phyloP scores from a whole-genome alignment of 2,329 filamentous ascomycete species.

The Sarocladiaceae sp. region DNA sequence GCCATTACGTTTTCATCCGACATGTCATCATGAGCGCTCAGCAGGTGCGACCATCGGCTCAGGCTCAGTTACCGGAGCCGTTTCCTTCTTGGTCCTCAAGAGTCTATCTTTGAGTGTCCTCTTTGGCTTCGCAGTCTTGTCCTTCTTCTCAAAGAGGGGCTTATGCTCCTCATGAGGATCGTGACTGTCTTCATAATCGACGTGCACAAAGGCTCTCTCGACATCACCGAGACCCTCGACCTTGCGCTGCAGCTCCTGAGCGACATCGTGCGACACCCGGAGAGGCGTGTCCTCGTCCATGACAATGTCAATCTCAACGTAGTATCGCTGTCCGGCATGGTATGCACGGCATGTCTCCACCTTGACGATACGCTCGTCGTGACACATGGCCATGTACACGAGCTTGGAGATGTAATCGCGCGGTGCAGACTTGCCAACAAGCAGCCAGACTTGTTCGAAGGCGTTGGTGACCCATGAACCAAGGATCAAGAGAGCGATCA shows the following conservation, averaged over 20 bases:
- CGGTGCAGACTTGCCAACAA: conserved; percentile 59
- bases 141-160: conserved; percentile 30
- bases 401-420: conserved; percentile 52
- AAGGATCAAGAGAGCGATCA: conserved; percentile 57
- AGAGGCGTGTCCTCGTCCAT: conserved; percentile 52
- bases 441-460: conserved; percentile 57
- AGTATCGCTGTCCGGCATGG: conserved; percentile 57
- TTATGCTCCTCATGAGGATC: conserved; percentile 38
- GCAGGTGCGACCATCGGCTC: not conserved
- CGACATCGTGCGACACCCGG: conserved; percentile 55
- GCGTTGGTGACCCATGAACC: conserved; percentile 58
- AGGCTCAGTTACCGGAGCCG: not conserved
- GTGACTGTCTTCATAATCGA: conserved; percentile 40
- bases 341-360: conserved; percentile 57
- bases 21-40: not conserved
- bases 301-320: conserved; percentile 59
- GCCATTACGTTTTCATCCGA: no score
- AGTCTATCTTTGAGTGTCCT: conserved; percentile 31
- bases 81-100: not conserved
- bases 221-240: conserved; percentile 43
- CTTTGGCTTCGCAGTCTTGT: conserved; percentile 13
- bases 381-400: conserved; percentile 51
- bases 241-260: conserved; percentile 56
- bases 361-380: conserved; percentile 49
- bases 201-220: conserved; percentile 41